A percentile compares a stretch with the other conserved stretches of the same genome.
phyloP scores from a whole-genome alignment of 371 early-diverging fungal species.

The Syncephalastrum racemosum region DNA sequence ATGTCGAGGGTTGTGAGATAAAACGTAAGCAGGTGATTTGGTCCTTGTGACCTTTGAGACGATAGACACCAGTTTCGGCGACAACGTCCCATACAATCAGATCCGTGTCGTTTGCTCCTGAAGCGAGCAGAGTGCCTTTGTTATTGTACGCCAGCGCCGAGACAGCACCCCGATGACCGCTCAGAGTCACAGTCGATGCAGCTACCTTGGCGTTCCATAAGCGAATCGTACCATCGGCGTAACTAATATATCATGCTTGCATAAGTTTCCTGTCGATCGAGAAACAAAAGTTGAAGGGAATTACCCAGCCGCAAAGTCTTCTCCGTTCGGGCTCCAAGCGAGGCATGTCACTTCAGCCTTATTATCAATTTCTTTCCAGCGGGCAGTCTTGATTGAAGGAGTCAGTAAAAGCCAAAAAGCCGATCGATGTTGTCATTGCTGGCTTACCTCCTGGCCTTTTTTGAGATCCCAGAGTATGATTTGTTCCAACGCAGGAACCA shows the following conservation, averaged over 20 bases:
- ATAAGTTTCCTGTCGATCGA: not conserved
- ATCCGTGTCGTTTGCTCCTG: conserved; percentile 92
- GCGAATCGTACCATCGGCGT: conserved; percentile 84
- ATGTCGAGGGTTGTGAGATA: conserved; percentile 25
- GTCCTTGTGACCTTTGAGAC: conserved; percentile 94
- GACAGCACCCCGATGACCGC: conserved; percentile 90
- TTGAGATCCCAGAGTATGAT: conserved; percentile 86
- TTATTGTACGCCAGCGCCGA: conserved; percentile 81
- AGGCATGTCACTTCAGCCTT: conserved; percentile 81
- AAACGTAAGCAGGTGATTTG: conserved; percentile 77
- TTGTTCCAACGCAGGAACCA: conserved; percentile 83
- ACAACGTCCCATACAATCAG: conserved; percentile 95
- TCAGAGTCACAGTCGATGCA: conserved; percentile 70
- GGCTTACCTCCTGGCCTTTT: conserved; percentile 70
- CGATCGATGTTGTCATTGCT: conserved; percentile 4
- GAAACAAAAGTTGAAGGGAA: conserved; percentile 4
- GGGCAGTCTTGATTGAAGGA: conserved; percentile 44
- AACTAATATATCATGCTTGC: conserved; percentile 32
- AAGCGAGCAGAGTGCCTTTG: conserved; percentile 79
- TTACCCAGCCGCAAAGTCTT: conserved; percentile 83
- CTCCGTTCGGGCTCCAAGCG: conserved; percentile 60
- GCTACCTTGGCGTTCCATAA: conserved; percentile 57
- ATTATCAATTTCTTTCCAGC: conserved; percentile 76
- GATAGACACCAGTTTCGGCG: conserved; percentile 83
- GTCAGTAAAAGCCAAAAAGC: conserved; percentile 1